phyloP scores from a whole-genome alignment of 176 grass and related monocot species.

The Cenchrus purpureus region DNA sequence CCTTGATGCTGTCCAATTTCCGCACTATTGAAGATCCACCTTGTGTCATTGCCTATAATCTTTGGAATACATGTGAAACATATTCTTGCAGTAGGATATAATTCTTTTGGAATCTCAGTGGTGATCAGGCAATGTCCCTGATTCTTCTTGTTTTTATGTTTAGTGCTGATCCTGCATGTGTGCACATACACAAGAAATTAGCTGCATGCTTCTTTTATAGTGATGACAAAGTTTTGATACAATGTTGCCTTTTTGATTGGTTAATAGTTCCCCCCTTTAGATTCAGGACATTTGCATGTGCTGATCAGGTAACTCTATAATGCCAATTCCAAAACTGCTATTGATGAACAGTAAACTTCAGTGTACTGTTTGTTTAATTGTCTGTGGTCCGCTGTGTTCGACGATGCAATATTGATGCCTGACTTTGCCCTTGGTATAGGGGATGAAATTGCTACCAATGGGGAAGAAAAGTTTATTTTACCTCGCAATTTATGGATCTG shows the following conservation, averaged over 20 bases:
- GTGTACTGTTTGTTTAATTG: constrained; percentile 17
- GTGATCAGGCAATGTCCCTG: not conserved
- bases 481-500: constrained; percentile 92
- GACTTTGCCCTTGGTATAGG: constrained; percentile 48
- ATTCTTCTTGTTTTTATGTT: not conserved
- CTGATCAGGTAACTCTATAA: not conserved
- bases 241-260: not conserved
- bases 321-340: not conserved
- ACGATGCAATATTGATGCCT: constrained; percentile 13
- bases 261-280: not conserved
- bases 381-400: not conserved
- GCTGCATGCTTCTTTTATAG: not conserved
- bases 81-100: not conserved
- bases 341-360: constrained; percentile 25
- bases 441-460: constrained; percentile 93
- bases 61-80: not conserved
- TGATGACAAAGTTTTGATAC: not conserved
- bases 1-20: not conserved
- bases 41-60: not conserved
- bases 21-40: not conserved
- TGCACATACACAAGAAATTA: constrained; percentile 9
- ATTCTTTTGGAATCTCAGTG: not conserved
- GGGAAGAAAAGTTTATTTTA: constrained; percentile 90
- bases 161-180: not conserved
- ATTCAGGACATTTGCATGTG: not conserved